Base-by-base conservation (phyloP, 2,329 filamentous ascomycete genomes). In the Rutstroemia sp. region DNA sequence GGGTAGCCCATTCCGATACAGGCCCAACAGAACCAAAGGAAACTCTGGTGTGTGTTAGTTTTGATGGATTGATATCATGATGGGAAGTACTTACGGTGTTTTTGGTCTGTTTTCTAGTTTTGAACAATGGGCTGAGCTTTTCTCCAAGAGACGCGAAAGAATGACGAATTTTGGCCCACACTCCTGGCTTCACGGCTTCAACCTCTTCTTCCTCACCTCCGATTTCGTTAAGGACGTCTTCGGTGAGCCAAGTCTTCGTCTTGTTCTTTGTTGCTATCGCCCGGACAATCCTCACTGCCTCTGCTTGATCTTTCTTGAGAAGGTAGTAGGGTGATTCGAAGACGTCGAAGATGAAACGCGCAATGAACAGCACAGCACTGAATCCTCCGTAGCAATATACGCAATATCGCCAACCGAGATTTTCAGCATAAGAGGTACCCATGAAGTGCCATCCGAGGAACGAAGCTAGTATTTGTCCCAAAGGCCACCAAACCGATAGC, bases 321-420 rank as follows among this genome's bases (percentile, higher is more conserved):
- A 95, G 76, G 66, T 84, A 95, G 69, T 94, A 94, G 47, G 90
- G 90, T 5, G 89, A 94, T 68, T 95, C 90, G 68, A 88, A 89
- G 12, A 95, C 79, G 58, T 86, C 82, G 72, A 95, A 95, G 58
- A 91, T 67, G 70, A 90, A 91, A 17, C 90, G 88, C 59, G 83
- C 73, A 50, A 87, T 70, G 66, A 92, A 95, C 86, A 94, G 90
- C 71, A 76, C 69, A 60, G 94, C 82, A 0, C 89, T 94, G 61
- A 83, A 72, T 37, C 86, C 73, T 48, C 89, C 90, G 19, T 92
- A 82, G 1, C 84, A 83, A 51, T 86, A 74, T 53, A 89, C 75
- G 52, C 92, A 83, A 61, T 86, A 84, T 21, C 90, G 79, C 89
- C 89, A 95, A 44, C 88, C 89, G 72, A 87, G 79, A 47, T 87